Evolutionary conservation across 2,329 filamentous ascomycete species (phyloP).

Genomic region (Thielaviopsis populi): DNA sequence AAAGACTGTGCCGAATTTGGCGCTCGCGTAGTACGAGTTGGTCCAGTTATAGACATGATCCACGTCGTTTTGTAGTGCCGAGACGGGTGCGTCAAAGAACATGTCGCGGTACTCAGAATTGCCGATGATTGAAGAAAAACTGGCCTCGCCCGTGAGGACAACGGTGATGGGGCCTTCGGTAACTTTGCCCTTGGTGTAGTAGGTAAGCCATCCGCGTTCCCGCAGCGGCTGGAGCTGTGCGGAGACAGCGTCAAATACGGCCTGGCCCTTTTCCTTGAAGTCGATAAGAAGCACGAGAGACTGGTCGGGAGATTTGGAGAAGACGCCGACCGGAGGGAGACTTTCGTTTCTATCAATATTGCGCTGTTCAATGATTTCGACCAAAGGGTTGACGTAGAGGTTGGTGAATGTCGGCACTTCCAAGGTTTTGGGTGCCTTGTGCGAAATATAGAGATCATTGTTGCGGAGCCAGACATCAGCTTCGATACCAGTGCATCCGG

Average conservation of each 20-base stretch:
- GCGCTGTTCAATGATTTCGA: constrained; percentile 41
- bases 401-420: constrained; percentile 40
- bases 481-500: constrained; percentile 49
- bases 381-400: constrained; percentile 50
- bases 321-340: constrained; percentile 35
- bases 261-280: constrained; percentile 43
- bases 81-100: constrained; percentile 52
- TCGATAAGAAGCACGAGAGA: constrained; percentile 52
- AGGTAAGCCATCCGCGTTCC: constrained; percentile 40
- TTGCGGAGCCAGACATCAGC: constrained; percentile 53
- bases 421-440: constrained; percentile 26
- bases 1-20: constrained; percentile 38
- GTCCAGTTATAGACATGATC: constrained; percentile 28
- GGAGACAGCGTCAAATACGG: constrained; percentile 32
- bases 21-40: constrained; percentile 54
- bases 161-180: constrained; percentile 47
- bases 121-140: constrained; percentile 39
- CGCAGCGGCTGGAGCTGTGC: constrained; percentile 43
- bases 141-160: constrained; percentile 51
- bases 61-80: constrained; percentile 23
- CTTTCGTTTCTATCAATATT: constrained; percentile 29
- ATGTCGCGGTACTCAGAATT: constrained; percentile 42
- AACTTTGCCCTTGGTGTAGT: constrained; percentile 35
- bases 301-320: constrained; percentile 36
- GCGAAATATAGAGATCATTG: constrained; percentile 44